Conservation (phyloP, 208 protist species). For the Crithidia expoeki region DNA sequence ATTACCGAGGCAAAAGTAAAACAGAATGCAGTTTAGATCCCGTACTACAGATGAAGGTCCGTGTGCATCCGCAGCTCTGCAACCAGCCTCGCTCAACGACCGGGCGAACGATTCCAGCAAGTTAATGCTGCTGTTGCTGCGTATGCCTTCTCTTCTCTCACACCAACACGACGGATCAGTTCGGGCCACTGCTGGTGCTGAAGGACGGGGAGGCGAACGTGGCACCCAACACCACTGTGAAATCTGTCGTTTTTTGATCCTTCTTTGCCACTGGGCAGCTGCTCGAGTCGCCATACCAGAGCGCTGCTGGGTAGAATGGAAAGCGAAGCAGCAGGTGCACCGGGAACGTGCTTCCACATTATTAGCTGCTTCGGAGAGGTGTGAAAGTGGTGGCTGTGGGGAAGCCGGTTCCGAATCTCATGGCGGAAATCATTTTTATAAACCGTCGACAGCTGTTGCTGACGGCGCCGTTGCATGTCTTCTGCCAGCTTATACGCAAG, state of each 20-base stretch:
- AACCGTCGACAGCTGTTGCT: not conserved
- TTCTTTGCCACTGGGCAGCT: constrained; percentile 3
- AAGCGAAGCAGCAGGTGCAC: not conserved
- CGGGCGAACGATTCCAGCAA: too few relatives aligned
- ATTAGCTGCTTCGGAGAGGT: too few relatives aligned
- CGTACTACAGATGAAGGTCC: too few relatives aligned
- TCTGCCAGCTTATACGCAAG: not conserved
- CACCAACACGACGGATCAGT: not conserved
- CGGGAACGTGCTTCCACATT: not conserved
- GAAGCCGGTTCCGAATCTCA: too few relatives aligned
- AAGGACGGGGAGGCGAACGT: not conserved
- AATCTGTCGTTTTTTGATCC: not conserved
- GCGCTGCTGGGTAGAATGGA: not conserved
- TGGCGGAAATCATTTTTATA: not conserved
- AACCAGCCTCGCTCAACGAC: too few relatives aligned
- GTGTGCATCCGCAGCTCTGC: too few relatives aligned
- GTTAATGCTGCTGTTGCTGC: not conserved
- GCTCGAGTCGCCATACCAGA: constrained; percentile 4
- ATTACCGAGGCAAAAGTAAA: too few relatives aligned
- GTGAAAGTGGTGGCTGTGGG: too few relatives aligned
- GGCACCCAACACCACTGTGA: not conserved
- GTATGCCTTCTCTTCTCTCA: not conserved
- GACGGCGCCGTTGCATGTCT: not conserved
- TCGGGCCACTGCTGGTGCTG: not conserved
- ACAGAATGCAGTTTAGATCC: too few relatives aligned